Base-by-base conservation (phyloP, 1,139 yeast genomes). In the Debaryomyces sp. region DNA sequence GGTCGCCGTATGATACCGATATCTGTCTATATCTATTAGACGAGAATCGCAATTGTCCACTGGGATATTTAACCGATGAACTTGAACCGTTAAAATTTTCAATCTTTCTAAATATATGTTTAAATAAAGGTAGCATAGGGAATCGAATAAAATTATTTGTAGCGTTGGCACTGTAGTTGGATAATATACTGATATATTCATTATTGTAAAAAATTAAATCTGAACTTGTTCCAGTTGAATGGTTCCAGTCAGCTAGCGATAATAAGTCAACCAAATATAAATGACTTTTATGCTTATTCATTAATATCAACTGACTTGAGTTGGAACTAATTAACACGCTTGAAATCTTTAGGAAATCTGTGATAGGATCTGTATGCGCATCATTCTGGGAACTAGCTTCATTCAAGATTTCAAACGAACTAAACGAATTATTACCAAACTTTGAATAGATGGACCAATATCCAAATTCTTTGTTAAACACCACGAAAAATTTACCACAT, bases 361-460 rank as follows among this genome's bases (percentile, higher is more conserved):
- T 18, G 5, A 33, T 24, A 4, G 37, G 22, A 3, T 56, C 60
- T 10, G 58, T 49, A 6, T 57, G 51, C 10, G 51, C 51, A 24
- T 55, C 58, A 18, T 50, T 43, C 8, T 47, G 50, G 6, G 57
- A 59, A 45, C 61, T 64, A 15, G 64, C 51, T 50, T 70, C 76
- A 41, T 61, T 57, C 6, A 61, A 48, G 0, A 65, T 50, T 27
- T 61, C 62, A 4, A 54, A 52, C 0, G 77, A 67, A 46, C 62
- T 64, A 51, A 71, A 73, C 8, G 65, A 57, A 3, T 55, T 50
- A 35, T 63, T 62, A 1, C 80, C 80, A 51, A 73, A 74, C 50
- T 66, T 69, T 4, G 78, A 67, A 30, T 61, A 57, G 6, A 74
- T 53, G 12, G 62, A 59, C 80, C 79, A 76, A 34, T 52, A 51